Evolutionary conservation across 1,139 yeast genomes (phyloP), one percentile per base, ranked within the genome.

Genomic region (Blastobotrys illinoisensis): DNA sequence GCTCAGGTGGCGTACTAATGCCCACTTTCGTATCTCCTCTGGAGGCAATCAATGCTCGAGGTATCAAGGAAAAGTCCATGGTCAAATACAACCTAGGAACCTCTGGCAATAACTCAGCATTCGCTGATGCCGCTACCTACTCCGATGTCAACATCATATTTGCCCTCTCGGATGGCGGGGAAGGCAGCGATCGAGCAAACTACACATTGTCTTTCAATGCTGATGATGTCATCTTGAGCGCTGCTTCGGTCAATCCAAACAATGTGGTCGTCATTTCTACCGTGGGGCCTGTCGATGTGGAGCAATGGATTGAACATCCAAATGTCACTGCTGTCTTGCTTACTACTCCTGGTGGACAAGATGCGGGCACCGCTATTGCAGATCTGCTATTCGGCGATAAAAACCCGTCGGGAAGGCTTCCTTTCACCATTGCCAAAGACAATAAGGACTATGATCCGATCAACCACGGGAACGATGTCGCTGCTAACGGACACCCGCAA

Each of bases 321-420:
- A 81, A 80, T 62, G 78, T 83, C 46, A 82, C 80, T 45, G 86
- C 78, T 1, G 83, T 82, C 3, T 56, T 83, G 19, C 80, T 73
- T 62, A 72, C 82, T 5, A 77, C 84, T 11, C 84, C 85, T 2
- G 73, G 79, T 54, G 87, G 87, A 20, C 85, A 83, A 64, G 80
- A 71, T 66, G 76, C 74, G 59, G 81, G 78, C 54, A 58, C 72
- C 60, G 79, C 77, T 14, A 70, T 79, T 47, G 79, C 79, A 1
- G 80, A 79, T 28, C 64, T 78, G 18, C 66, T 80, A 51, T 83
- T 81, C 68, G 88, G 88, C 1, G 83, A 79, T 44, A 73, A 71
- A 18, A 79, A 79, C 59, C 86, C 87, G 3, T 79, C 84, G 18
- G 88, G 87, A 3, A 76, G 79, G 60, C 71, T 83, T 48, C 86